These are phyloP conservation scores for Ambispora gerdemannii DNA, from an alignment of 192 early-diverging fungal genomes.

Conservation along the genomic window DNA sequence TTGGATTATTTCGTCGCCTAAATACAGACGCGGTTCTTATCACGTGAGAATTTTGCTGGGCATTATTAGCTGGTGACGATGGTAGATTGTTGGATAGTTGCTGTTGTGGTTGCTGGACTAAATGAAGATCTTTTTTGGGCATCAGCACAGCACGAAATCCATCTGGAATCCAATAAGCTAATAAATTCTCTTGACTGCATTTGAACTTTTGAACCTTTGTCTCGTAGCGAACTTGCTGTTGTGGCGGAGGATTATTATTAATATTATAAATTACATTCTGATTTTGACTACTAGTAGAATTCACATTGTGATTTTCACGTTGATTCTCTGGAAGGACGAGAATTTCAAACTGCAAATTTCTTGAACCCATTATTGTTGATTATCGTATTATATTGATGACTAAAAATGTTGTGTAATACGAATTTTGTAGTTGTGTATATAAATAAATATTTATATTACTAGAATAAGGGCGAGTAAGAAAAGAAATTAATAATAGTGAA, in stretches of 20 bases:
- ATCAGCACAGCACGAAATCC: neutral
- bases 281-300: neutral
- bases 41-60: neutral
- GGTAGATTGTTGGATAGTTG: neutral
- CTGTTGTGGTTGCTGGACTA: neutral
- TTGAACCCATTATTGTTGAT: neutral
- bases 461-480: too few species aligned
- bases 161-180: neutral
- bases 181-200: neutral
- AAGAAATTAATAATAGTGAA: too few species aligned
- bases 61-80: neutral
- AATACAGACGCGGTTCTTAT: neutral
- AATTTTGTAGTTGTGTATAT: too few species aligned
- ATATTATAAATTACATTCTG: neutral
- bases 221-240: neutral
- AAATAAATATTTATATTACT: too few species aligned
- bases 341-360: neutral
- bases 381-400: neutral
- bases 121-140: neutral
- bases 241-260: neutral
- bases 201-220: neutral
- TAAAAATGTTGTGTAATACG: too few species aligned
- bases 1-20: neutral
- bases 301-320: neutral
- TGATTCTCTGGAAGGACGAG: neutral